These are phyloP conservation scores for Monocercomonoides exilis DNA, from an alignment of 78 protist species.

Conservation along the genomic window DNA sequence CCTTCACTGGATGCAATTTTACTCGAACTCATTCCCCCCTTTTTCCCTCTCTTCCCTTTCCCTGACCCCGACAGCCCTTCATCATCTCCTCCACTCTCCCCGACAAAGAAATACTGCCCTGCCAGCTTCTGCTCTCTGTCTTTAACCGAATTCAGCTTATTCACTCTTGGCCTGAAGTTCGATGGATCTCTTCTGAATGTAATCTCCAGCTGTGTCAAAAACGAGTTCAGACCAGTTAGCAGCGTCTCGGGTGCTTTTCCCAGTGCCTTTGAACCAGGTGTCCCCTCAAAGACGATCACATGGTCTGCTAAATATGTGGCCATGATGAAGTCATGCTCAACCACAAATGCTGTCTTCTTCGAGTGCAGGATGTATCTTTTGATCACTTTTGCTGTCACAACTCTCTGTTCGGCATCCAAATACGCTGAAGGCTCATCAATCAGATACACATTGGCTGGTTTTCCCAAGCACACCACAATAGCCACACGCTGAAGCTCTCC, in stretches of 20 bases:
- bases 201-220: slow-evolving; percentile 79
- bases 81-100: slow-evolving; percentile 19
- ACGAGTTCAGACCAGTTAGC: slow-evolving; percentile 92
- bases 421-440: slow-evolving; percentile 99
- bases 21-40: no score
- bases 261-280: slow-evolving; percentile 21
- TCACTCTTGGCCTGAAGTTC: slow-evolving; percentile 93
- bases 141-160: slow-evolving; percentile 82
- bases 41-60: no score
- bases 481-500: slow-evolving; percentile 99
- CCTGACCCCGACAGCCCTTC: no score
- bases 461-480: slow-evolving; percentile 81
- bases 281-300: slow-evolving; percentile 89
- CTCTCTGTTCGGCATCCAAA: slow-evolving; percentile 98
- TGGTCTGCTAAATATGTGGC: slow-evolving; percentile 97
- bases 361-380: slow-evolving; percentile 91
- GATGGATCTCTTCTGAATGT: slow-evolving; percentile 96
- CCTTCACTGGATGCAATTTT: no score
- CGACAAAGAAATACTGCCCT: slow-evolving; percentile 90
- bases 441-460: slow-evolving; percentile 94
- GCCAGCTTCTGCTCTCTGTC: slow-evolving; percentile 87
- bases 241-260: slow-evolving; percentile 61
- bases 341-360: slow-evolving; percentile 94
- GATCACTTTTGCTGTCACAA: slow-evolving; percentile 89
- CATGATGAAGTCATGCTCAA: slow-evolving; percentile 99